Conservation (phyloP, 2,329 filamentous ascomycete species). For the Grosmannia huntii region DNA sequence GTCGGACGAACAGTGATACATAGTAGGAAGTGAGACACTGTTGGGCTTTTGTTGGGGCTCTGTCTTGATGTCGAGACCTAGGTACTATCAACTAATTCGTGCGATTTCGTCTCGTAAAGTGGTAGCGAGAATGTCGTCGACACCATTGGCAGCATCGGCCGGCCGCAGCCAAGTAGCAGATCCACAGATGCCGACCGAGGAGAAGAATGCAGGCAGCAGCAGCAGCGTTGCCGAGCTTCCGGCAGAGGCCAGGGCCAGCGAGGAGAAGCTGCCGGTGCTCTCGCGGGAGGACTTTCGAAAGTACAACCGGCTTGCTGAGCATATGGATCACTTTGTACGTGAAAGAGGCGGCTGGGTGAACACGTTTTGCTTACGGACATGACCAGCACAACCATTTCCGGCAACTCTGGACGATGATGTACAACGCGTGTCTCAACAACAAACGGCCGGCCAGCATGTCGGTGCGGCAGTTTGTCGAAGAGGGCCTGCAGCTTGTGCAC, state of each 20-base stretch:
- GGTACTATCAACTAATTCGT: not conserved
- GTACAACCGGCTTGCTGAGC: slow-evolving; percentile 62
- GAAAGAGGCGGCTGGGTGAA: not conserved
- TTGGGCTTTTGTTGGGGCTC: too few species aligned
- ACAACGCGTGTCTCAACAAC: slow-evolving; percentile 45
- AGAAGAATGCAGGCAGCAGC: too few species aligned
- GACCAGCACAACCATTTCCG: slow-evolving; percentile 65
- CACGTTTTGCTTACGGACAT: too few species aligned
- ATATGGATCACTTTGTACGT: slow-evolving; percentile 61
- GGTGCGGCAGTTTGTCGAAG: slow-evolving; percentile 53
- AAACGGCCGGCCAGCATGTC: slow-evolving; percentile 52
- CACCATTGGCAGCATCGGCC: too few species aligned
- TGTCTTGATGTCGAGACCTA: too few species aligned
- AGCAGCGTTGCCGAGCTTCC: too few species aligned
- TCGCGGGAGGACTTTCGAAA: slow-evolving; percentile 51
- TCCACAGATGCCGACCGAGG: too few species aligned
- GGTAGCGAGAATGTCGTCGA: too few species aligned
- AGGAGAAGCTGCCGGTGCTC: slow-evolving; percentile 42
- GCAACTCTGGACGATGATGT: slow-evolving; percentile 57
- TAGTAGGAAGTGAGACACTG: too few species aligned
- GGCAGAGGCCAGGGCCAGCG: not conserved
- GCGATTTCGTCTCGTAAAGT: not conserved
- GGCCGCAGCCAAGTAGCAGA: too few species aligned
- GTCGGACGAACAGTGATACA: too few species aligned
- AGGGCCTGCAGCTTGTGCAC: slow-evolving; percentile 55